phyloP scores from a whole-genome alignment of 1,284 basidiomycete genomes.

The Macrocybe sp. region DNA sequence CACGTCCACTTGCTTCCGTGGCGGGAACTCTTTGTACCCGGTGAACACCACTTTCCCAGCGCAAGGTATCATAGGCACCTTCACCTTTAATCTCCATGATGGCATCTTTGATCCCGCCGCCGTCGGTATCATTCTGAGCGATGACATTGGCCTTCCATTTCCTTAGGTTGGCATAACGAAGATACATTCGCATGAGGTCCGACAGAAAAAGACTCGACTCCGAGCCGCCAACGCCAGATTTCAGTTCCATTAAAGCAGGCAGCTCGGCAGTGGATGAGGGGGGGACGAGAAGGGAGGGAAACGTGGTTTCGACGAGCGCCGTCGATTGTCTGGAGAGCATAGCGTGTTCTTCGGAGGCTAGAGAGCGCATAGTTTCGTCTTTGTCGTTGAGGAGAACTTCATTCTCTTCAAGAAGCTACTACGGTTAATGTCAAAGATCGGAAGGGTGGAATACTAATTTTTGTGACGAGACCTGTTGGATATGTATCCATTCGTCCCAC shows the following conservation, averaged over 20 bases:
- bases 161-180: conserved; percentile 53
- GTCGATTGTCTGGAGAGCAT: conserved; percentile 47
- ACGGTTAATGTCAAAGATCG: conserved; percentile 3
- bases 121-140: conserved; percentile 48
- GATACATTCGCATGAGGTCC: conserved; percentile 84
- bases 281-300: conserved; percentile 73
- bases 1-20: conserved; percentile 82
- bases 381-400: conserved; percentile 63
- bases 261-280: conserved; percentile 58
- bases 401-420: conserved; percentile 67
- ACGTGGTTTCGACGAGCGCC: conserved; percentile 43
- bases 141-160: conserved; percentile 53
- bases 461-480: conserved; percentile 10
- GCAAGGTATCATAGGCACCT: conserved; percentile 74
- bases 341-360: conserved; percentile 72
- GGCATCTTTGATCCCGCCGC: conserved; percentile 77
- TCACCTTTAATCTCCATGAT: conserved; percentile 79
- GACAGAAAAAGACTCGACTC: conserved; percentile 83
- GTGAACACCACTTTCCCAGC: conserved; percentile 95
- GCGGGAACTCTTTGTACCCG: conserved; percentile 92
- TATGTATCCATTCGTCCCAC: conserved; percentile 22
- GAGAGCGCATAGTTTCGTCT: conserved; percentile 70
- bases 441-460: background rate
- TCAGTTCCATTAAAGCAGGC: conserved; percentile 85
- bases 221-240: conserved; percentile 90